Evolutionary conservation across 768 basidiomycete species (phyloP).

Genomic region (Collybiopsis luxurians): DNA sequence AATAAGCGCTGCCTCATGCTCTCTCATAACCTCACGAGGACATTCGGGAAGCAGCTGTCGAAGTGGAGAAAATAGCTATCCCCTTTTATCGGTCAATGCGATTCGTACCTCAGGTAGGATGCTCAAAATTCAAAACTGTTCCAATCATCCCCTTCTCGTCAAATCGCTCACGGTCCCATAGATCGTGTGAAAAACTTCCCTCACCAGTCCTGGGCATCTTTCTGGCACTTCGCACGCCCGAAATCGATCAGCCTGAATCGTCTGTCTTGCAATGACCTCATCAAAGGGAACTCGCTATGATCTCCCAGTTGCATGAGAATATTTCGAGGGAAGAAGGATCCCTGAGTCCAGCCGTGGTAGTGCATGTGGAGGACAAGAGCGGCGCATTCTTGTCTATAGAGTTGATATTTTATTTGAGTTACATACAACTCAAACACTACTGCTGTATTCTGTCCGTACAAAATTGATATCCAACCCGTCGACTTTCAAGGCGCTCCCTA

Average conservation of each 20-base stretch:
- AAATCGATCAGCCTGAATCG: conserved; percentile 8
- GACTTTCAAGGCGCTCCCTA: too few relatives aligned
- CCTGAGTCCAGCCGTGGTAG: conserved; percentile 32
- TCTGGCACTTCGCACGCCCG: background rate
- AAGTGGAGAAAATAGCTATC: too few relatives aligned
- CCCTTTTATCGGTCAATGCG: too few relatives aligned
- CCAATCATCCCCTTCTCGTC: background rate
- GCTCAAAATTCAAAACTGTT: background rate
- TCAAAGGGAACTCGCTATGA: conserved; percentile 4
- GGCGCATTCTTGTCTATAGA: conserved; percentile 39
- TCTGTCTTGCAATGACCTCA: background rate
- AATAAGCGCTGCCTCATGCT: too few relatives aligned
- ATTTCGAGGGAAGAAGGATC: conserved; percentile 35
- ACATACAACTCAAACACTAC: too few relatives aligned
- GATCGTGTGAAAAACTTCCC: background rate
- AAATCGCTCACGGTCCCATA: background rate
- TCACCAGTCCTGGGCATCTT: background rate
- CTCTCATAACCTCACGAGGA: too few relatives aligned
- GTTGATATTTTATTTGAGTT: too few relatives aligned
- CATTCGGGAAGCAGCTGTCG: too few relatives aligned
- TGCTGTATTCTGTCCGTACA: too few relatives aligned
- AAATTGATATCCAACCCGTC: too few relatives aligned
- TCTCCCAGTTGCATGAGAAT: conserved; percentile 32
- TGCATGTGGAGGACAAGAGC: conserved; percentile 37
- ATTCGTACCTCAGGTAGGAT: too few relatives aligned